Conservation (phyloP, 352 stramenopile species). For the Pelagophyceae sp. region DNA sequence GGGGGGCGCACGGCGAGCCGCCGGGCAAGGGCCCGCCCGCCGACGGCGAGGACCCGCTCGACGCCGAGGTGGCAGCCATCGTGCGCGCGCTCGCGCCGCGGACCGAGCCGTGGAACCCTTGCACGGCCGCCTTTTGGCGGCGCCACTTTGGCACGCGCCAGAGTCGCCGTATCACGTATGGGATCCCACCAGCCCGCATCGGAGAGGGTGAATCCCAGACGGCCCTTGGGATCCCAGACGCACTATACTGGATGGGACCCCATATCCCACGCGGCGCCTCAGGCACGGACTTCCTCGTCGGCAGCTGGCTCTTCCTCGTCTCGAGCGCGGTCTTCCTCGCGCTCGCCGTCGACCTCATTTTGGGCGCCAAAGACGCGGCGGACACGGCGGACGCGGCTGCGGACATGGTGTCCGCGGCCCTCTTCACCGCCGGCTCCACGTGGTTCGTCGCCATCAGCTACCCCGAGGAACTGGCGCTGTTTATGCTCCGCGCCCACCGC, state of each 20-base stretch:
- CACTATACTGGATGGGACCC: too few relatives aligned
- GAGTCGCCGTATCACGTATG: too few relatives aligned
- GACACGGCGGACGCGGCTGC: background rate
- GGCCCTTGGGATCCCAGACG: too few relatives aligned
- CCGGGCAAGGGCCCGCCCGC: too few relatives aligned
- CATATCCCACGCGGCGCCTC: too few relatives aligned
- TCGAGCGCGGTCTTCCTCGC: background rate
- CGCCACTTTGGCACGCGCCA: background rate
- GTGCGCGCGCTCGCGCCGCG: background rate
- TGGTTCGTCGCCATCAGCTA: background rate
- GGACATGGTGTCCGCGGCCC: background rate
- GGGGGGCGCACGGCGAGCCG: too few relatives aligned
- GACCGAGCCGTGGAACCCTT: background rate
- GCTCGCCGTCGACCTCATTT: background rate
- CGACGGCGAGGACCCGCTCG: too few relatives aligned
- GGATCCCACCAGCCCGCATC: too few relatives aligned
- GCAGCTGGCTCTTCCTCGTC: background rate
- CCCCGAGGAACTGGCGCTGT: background rate
- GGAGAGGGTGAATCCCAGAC: too few relatives aligned
- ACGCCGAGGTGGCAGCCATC: background rate
- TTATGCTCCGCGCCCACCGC: background rate
- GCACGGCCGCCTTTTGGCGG: background rate
- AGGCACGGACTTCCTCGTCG: background rate
- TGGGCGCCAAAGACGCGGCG: background rate
- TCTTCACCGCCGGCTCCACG: background rate